These are phyloP conservation scores for Gyromitra esculenta DNA, from an alignment of 2,329 filamentous ascomycete species.

Conservation along the genomic window DNA sequence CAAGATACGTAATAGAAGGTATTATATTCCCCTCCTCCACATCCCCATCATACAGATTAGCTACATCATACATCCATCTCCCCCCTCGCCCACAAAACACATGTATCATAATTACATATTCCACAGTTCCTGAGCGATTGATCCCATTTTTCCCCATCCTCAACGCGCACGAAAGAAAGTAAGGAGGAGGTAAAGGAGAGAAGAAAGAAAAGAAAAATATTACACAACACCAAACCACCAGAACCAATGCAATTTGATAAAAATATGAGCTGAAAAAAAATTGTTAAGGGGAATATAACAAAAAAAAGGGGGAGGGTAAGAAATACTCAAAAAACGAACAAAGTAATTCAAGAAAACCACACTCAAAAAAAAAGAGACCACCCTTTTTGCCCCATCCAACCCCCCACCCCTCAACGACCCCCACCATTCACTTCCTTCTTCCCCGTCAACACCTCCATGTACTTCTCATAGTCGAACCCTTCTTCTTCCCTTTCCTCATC, in stretches of 20 bases:
- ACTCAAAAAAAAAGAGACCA: conserved; percentile 35
- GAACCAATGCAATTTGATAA: conserved; percentile 31
- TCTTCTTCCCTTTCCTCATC: conserved; percentile 72
- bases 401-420: conserved; percentile 10
- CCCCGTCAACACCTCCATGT: conserved; percentile 87
- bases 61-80: conserved; percentile 30
- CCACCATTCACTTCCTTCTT: conserved; percentile 45
- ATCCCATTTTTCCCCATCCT: conserved; percentile 13
- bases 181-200: not conserved
- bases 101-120: conserved; percentile 46
- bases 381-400: conserved; percentile 22
- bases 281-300: conserved; percentile 10
- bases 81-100: conserved; percentile 26
- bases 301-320: conserved; percentile 8
- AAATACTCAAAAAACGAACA: conserved; percentile 10
- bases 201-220: conserved; percentile 26
- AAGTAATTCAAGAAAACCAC: not conserved
- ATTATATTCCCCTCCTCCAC: conserved; percentile 14
- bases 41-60: conserved; percentile 22
- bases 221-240: conserved; percentile 43
- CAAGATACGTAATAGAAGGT: conserved; percentile 15
- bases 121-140: conserved; percentile 39
- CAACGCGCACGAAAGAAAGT: not conserved
- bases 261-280: conserved; percentile 18
- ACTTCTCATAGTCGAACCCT: conserved; percentile 88